A percentile compares a stretch with the other conserved stretches of the same genome.
Evolutionary conservation across 768 basidiomycete species (phyloP).

Genomic region (Ephemerocybe angulata): DNA sequence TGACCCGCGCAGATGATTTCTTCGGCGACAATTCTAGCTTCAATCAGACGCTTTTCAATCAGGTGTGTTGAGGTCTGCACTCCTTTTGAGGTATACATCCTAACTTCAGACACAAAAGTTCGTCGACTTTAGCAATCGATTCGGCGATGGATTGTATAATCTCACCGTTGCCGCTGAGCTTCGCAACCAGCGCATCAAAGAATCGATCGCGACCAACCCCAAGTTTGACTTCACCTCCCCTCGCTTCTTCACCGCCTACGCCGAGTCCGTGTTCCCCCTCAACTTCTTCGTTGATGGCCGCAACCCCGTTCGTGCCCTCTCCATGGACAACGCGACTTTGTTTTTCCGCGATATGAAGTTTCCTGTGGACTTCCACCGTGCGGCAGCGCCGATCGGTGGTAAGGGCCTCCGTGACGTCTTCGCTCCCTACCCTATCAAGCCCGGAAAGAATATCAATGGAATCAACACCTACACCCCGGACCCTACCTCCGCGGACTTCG

Average conservation of each 20-base stretch:
- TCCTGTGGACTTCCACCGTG: constrained; percentile 15
- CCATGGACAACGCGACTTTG: constrained; percentile 10
- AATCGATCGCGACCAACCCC: constrained; percentile 19
- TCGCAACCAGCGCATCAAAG: constrained; percentile 14
- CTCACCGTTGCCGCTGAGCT: constrained; percentile 14
- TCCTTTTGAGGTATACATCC: background rate
- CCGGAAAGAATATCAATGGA: constrained; percentile 11
- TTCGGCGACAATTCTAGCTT: constrained; percentile 20
- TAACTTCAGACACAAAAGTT: constrained; percentile 6
- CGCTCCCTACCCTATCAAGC: constrained; percentile 10
- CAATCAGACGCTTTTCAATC: constrained; percentile 20
- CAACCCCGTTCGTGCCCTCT: constrained; percentile 9
- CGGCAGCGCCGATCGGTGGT: constrained; percentile 2
- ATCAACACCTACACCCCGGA: constrained; percentile 13
- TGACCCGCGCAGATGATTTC: constrained; percentile 11
- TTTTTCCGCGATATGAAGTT: constrained; percentile 18
- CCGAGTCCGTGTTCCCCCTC: constrained; percentile 13
- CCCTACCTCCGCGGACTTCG: constrained; percentile 10
- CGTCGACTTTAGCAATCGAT: constrained; percentile 12
- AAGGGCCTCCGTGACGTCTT: constrained; percentile 2
- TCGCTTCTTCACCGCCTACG: constrained; percentile 13
- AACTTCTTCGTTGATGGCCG: constrained; percentile 19
- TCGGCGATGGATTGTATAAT: constrained; percentile 19
- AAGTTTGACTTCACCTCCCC: constrained; percentile 14
- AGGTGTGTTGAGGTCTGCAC: constrained; percentile 13